Evolutionary conservation across 2,329 filamentous ascomycete species (phyloP), one percentile per base, ranked within the genome.

Genomic region (Fusarium penzigii): DNA sequence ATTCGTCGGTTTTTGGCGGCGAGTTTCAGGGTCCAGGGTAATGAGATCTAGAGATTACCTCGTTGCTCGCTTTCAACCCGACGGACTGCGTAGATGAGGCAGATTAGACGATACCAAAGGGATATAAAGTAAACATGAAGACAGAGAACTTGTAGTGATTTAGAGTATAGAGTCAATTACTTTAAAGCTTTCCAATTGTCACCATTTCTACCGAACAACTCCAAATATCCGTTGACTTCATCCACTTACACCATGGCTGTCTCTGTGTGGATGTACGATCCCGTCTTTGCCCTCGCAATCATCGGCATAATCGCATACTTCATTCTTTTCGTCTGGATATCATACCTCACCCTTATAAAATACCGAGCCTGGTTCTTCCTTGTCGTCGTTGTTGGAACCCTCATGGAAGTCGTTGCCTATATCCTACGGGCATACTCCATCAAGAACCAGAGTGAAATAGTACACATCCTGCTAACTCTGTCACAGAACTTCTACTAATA

Each of bases 351-450:
- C n/a, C 49, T 75, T 39, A 58, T 76, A 57, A 70, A 68, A 34
- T 72, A 78, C 44, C 67, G 70, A 14, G 70, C 71, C 2, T 73
- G 69, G 61, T 78, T 72, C 64, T 79, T 79, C 55, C 64, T 72
- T 36, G 72, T 64, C 11, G 70, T 78, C 0, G 69, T 75, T 3
- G 64, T 79, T 42, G 76, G 75, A 8, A 70, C 72, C 2, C 55
- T 63, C 3, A 56, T 77, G 38, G 75, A 78, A 57, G 72, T 78
- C 3, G 70, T 59, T 3, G 76, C 71, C 3, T 79, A 79, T 57
- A 65, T 62, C 17, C 55, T 71, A 17, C 70, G 75, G 14, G 65
- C 67, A 13, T 69, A 71, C 41, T 76, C 71, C 14, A 63, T 69
- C 38, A 68, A 70, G 48, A 57, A 71, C 34, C 66, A 67, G 17